Conservation (phyloP, 768 basidiomycete species). For the Lactifluus piperatus region DNA sequence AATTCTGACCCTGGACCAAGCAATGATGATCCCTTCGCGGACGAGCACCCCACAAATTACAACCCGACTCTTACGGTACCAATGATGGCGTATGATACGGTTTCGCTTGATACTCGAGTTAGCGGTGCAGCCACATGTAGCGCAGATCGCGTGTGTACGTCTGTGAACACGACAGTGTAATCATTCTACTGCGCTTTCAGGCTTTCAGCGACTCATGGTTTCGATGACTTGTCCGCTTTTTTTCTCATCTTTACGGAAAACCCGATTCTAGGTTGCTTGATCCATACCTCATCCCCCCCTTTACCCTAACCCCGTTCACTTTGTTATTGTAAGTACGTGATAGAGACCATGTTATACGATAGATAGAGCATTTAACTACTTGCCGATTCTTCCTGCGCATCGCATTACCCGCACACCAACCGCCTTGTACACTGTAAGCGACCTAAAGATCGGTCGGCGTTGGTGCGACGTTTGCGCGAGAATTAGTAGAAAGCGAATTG, state of each 20-base stretch:
- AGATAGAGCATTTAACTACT: not conserved
- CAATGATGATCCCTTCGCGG: not conserved
- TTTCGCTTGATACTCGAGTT: not conserved
- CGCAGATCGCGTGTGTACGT: not conserved
- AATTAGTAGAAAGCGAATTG: no score
- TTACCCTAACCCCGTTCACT: no score
- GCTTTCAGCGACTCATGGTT: no score
- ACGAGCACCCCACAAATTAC: not conserved
- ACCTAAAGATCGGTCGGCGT: no score
- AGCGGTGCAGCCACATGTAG: not conserved
- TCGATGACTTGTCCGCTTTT: no score
- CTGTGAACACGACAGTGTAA: not conserved
- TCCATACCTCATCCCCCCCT: not conserved
- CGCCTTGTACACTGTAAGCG: not conserved
- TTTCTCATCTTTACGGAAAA: not conserved
- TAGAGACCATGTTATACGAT: not conserved
- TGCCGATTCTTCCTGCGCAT: not conserved
- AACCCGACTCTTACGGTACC: constrained; percentile 1
- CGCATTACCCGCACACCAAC: not conserved
- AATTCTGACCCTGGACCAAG: not conserved
- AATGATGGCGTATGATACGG: not conserved
- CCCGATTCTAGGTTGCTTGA: not conserved
- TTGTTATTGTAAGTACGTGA: not conserved
- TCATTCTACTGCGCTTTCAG: not conserved
- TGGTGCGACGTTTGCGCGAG: no score